Conservation (phyloP, 2,329 filamentous ascomycete genomes). For the Stemphylium beticola region DNA sequence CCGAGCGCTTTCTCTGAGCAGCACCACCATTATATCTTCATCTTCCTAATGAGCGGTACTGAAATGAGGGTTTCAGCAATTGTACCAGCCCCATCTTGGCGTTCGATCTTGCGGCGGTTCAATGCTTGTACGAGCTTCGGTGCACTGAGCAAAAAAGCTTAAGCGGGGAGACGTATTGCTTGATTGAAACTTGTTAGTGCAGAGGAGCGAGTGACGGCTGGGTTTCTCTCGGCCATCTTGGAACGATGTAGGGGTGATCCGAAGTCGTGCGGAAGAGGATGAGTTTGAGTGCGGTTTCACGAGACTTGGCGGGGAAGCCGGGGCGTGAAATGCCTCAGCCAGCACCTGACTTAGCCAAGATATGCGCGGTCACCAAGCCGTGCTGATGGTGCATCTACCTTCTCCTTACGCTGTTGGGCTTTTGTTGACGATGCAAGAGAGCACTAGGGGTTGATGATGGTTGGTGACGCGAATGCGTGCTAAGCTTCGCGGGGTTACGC, state of each 20-base stretch:
- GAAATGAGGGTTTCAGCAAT: slow-evolving; percentile 25
- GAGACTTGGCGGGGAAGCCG: slow-evolving; percentile 21
- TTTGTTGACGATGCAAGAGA: neutral
- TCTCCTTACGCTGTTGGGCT: neutral
- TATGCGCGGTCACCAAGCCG: neutral
- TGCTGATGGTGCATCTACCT: neutral
- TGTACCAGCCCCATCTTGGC: slow-evolving; percentile 29
- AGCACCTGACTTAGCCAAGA: neutral
- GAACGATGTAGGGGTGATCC: slow-evolving; percentile 11
- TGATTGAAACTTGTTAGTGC: slow-evolving; percentile 21
- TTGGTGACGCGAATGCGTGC: neutral
- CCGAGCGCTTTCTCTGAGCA: slow-evolving; percentile 13
- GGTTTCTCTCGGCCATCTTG: slow-evolving; percentile 15
- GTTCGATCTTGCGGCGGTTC: slow-evolving; percentile 24
- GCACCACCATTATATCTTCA: slow-evolving; percentile 12
- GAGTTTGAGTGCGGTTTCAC: slow-evolving; percentile 29
- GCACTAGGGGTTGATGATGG: neutral
- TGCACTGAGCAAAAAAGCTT: slow-evolving; percentile 13
- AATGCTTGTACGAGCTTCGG: slow-evolving; percentile 20
- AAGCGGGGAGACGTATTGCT: slow-evolving; percentile 11
- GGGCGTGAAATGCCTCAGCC: slow-evolving; percentile 20
- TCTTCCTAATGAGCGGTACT: slow-evolving; percentile 5
- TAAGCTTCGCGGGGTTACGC: neutral
- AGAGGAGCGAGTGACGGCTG: slow-evolving; percentile 7
- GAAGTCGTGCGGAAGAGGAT: slow-evolving; percentile 12